phyloP scores from a whole-genome alignment of 2,329 filamentous ascomycete species.

The Colletotrichum sp. region DNA sequence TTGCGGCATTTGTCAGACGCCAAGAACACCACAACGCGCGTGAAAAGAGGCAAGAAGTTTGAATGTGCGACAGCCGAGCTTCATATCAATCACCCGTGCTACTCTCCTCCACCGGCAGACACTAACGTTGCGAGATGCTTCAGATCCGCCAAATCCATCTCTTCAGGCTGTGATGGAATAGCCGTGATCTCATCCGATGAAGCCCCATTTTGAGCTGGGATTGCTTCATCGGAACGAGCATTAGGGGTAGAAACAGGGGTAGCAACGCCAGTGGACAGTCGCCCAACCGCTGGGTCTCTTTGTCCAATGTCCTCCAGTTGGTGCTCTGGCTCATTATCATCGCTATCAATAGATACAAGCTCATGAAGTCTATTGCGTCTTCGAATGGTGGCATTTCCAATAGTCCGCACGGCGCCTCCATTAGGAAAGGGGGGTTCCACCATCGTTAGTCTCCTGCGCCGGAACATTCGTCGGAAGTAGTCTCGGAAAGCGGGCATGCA shows the following conservation, averaged over 20 bases:
- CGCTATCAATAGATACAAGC: background rate
- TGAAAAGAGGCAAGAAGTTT: background rate
- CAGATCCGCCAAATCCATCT: background rate
- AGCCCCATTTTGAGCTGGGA: background rate
- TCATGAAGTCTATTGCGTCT: background rate
- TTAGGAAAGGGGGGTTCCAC: background rate
- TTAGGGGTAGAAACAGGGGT: background rate
- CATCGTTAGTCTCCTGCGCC: background rate
- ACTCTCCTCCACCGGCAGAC: background rate
- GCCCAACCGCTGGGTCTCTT: background rate
- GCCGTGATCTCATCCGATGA: background rate
- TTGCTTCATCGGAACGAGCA: background rate
- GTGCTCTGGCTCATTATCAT: background rate
- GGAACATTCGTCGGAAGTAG: background rate
- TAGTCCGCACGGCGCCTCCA: background rate
- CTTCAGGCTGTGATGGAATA: background rate
- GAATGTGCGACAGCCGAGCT: background rate
- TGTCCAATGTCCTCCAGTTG: background rate
- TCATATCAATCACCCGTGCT: background rate
- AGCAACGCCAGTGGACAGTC: background rate
- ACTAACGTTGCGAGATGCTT: background rate
- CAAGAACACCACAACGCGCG: background rate
- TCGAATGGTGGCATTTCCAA: background rate
- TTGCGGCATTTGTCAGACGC: background rate
- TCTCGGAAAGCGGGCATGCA: conserved; percentile 12